Evolutionary conservation across 495 filamentous ascomycete species (phyloP).

Genomic region (Lasiosphaeriaceae sp.): DNA sequence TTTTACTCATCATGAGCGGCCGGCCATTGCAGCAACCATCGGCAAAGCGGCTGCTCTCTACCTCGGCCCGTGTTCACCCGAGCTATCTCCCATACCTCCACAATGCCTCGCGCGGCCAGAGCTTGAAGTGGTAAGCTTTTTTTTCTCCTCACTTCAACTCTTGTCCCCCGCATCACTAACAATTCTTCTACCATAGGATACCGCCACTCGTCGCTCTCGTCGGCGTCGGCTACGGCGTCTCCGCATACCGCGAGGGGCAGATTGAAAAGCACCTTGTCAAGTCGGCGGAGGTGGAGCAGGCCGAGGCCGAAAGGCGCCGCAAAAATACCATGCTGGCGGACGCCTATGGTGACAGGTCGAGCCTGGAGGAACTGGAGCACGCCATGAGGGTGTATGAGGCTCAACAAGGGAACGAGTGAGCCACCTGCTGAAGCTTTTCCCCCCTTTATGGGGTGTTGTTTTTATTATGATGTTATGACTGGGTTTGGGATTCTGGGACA

Average conservation of each 20-base stretch:
- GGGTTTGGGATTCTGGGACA: too few species aligned
- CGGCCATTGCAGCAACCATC: background rate
- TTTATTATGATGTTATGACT: too few species aligned
- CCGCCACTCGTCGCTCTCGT: constrained; percentile 37
- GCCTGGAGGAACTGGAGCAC: constrained; percentile 52
- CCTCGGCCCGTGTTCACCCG: constrained; percentile 41
- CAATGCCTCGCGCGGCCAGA: constrained; percentile 25
- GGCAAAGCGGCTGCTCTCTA: constrained; percentile 26
- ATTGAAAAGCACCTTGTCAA: constrained; percentile 20
- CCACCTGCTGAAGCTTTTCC: too few species aligned
- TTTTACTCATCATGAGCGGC: too few species aligned
- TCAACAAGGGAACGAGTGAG: constrained; percentile 25
- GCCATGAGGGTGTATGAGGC: constrained; percentile 53
- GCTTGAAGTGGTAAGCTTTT: constrained; percentile 33
- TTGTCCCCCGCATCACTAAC: too few species aligned
- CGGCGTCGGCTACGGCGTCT: constrained; percentile 39
- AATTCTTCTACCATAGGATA: constrained; percentile 19
- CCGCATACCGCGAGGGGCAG: constrained; percentile 29
- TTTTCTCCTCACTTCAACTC: background rate
- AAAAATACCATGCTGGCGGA: constrained; percentile 37
- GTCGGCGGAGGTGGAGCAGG: constrained; percentile 15
- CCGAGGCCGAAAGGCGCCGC: constrained; percentile 22
- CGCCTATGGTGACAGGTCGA: constrained; percentile 57
- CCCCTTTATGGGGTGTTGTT: too few species aligned
- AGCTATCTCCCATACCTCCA: constrained; percentile 38